Conservation (phyloP, 805 yeast species). For the Priceomyces castillae region DNA sequence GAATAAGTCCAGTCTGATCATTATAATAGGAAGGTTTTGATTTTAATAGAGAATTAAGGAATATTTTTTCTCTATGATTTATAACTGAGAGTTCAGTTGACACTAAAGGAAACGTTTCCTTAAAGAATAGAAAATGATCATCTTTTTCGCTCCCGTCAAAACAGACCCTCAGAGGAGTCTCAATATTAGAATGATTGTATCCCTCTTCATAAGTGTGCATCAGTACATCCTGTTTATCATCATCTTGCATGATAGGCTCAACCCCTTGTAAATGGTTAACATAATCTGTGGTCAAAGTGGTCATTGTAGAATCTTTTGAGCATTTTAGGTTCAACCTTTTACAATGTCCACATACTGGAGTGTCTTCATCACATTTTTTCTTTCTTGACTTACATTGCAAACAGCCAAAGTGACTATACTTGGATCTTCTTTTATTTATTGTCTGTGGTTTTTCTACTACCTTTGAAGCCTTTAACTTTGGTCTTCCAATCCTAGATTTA, state of each 20-base stretch:
- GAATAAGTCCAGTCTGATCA: not conserved
- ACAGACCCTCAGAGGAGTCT: not conserved
- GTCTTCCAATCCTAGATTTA: conserved; percentile 19
- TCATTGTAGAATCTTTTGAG: not conserved
- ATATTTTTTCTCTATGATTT: not conserved
- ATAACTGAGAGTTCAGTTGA: not conserved
- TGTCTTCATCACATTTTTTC: conserved; percentile 23
- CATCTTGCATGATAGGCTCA: not conserved
- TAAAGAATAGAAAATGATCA: not conserved
- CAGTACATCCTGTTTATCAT: not conserved
- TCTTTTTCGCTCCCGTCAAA: not conserved
- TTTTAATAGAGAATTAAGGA: not conserved
- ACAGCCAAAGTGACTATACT: conserved; percentile 20
- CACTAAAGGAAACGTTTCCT: not conserved
- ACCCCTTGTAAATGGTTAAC: not conserved
- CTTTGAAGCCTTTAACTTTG: conserved; percentile 6
- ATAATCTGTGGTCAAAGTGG: not conserved
- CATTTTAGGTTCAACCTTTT: conserved; percentile 11
- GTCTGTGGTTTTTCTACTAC: not conserved
- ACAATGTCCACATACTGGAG: conserved; percentile 22
- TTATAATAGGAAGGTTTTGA: not conserved
- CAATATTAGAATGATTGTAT: not conserved
- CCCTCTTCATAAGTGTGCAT: not conserved
- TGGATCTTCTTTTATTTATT: conserved; percentile 5
- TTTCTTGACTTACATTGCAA: conserved; percentile 18